Evolutionary conservation across 1,284 basidiomycete genomes (phyloP).

Genomic region (Tranzscheliella williamsii): DNA sequence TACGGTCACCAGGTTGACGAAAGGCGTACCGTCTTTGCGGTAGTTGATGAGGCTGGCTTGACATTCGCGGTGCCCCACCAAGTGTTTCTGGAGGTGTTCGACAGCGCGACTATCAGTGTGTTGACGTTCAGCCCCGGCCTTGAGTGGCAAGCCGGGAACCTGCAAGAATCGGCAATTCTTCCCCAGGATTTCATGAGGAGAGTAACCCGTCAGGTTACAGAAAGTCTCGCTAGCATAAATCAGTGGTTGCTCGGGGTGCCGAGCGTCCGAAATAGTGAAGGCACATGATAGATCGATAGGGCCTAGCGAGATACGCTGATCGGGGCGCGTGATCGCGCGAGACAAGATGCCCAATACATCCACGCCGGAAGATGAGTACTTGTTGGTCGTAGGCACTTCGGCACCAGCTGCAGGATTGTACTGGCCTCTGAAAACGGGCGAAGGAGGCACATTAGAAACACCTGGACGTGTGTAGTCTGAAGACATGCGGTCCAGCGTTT

Average conservation of each 20-base stretch:
- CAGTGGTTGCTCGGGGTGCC: conserved; percentile 78
- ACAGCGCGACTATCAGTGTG: conserved; percentile 75
- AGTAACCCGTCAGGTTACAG: conserved; percentile 79
- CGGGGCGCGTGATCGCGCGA: conserved; percentile 73
- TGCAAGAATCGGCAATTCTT: conserved; percentile 66
- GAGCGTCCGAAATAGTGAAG: conserved; percentile 83
- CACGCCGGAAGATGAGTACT: conserved; percentile 86
- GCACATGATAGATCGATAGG: conserved; percentile 88
- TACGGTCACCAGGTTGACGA: conserved; percentile 65
- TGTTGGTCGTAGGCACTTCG: conserved; percentile 25
- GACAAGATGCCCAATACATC: conserved; percentile 82
- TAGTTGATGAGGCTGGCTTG: conserved; percentile 88
- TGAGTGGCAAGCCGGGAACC: conserved; percentile 71
- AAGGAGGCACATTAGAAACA: conserved; percentile 1
- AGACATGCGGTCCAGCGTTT: conserved; percentile 20
- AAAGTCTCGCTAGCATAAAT: conserved; percentile 85
- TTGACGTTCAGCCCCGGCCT: conserved; percentile 70
- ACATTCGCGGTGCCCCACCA: conserved; percentile 63
- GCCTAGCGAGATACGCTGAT: conserved; percentile 78
- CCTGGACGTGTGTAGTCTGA: neutral
- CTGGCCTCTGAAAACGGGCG: conserved; percentile 23
- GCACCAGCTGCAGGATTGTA: conserved; percentile 26
- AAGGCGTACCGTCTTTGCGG: conserved; percentile 79
- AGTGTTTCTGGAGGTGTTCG: conserved; percentile 59
- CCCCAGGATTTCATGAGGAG: conserved; percentile 64